A percentile compares a stretch with the other conserved stretches of the same genome.
phyloP scores from a whole-genome alignment of 1,284 basidiomycete genomes.

The Coniferiporia sulphurascens region DNA sequence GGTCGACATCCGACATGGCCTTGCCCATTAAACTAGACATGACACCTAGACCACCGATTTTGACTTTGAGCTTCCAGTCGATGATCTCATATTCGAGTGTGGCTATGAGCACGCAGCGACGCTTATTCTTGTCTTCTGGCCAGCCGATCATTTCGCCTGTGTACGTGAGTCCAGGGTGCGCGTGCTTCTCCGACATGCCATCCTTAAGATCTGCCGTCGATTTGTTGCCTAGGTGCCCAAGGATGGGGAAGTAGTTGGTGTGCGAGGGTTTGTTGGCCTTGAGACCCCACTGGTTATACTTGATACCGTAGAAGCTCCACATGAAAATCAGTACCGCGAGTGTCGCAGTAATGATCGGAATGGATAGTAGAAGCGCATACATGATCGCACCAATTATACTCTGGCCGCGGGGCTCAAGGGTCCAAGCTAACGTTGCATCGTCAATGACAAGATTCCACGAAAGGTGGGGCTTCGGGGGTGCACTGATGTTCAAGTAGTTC shows the following conservation, averaged over 20 bases:
- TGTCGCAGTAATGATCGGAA: conserved; percentile 80
- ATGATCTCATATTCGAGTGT: conserved; percentile 94
- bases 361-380: conserved; percentile 75
- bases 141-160: conserved; percentile 75
- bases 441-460: conserved; percentile 81
- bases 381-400: conserved; percentile 76
- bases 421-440: conserved; percentile 74
- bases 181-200: conserved; percentile 57
- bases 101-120: conserved; percentile 84
- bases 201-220: conserved; percentile 61
- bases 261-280: conserved; percentile 58
- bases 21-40: conserved; percentile 96
- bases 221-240: conserved; percentile 62
- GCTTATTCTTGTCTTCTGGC: conserved; percentile 87
- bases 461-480: conserved; percentile 73
- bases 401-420: conserved; percentile 75
- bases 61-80: conserved; percentile 95
- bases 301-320: conserved; percentile 94
- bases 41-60: conserved; percentile 93
- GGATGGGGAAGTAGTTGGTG: conserved; percentile 73
- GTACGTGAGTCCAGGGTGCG: conserved; percentile 41
- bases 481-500: conserved; percentile 88
- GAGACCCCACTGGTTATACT: conserved; percentile 86
- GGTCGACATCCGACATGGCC: conserved; percentile 92
- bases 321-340: conserved; percentile 84